A percentile compares a stretch with the other conserved stretches of the same genome.
These are phyloP conservation scores for Willaertia magna DNA, from an alignment of 208 protist species.

Conservation along the genomic window DNA sequence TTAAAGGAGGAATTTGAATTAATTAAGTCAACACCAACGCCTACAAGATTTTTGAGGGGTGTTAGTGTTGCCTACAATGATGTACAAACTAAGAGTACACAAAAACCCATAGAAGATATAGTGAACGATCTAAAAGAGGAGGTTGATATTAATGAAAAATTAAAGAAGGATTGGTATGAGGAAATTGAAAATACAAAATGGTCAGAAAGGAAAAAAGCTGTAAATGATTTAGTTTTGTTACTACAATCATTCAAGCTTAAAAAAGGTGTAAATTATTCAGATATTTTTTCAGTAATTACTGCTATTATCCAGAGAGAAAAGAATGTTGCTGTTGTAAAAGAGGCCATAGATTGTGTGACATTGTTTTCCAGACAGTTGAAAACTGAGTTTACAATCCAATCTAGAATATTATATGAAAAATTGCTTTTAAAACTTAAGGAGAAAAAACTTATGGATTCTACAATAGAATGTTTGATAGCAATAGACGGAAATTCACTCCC, in stretches of 20 bases:
- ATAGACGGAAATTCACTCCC: neutral
- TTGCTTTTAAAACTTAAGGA: slow-evolving; percentile 1
- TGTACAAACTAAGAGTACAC: neutral
- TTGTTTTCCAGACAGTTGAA: neutral
- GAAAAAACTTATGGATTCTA: neutral
- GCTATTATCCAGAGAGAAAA: neutral
- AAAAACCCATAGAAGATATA: neutral
- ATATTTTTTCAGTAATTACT: neutral
- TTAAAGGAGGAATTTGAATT: neutral
- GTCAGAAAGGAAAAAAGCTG: neutral
- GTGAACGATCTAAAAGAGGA: neutral
- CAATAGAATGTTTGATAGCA: neutral
- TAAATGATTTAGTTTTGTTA: neutral
- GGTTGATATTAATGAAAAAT: neutral
- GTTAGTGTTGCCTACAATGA: too few species aligned
- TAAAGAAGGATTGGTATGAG: neutral
- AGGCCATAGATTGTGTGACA: neutral
- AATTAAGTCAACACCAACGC: neutral
- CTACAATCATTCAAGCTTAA: neutral
- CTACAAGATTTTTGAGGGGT: neutral
- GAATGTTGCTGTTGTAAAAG: neutral
- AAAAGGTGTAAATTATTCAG: neutral
- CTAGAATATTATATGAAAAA: neutral
- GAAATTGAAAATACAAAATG: neutral
- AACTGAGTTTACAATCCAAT: neutral